phyloP scores from a whole-genome alignment of 2,329 filamentous ascomycete species.

The Fusarium secorum region DNA sequence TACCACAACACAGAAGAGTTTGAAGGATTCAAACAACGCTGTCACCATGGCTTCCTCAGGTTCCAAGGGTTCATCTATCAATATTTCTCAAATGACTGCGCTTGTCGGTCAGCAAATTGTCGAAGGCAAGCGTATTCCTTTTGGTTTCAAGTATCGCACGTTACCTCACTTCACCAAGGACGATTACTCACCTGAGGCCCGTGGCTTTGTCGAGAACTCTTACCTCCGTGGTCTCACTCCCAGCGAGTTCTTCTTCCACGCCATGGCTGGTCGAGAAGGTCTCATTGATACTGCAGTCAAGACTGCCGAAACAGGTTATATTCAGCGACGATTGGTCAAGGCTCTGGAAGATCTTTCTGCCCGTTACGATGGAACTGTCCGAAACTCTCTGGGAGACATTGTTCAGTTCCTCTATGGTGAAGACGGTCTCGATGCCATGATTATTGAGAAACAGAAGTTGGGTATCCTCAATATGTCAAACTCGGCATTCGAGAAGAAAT shows the following conservation, averaged over 20 bases:
- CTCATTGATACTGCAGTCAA: constrained; percentile 99
- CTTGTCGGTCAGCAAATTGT: constrained; percentile 98
- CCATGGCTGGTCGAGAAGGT: constrained; percentile 99
- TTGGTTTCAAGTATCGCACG: constrained; percentile 98
- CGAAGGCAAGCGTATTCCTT: constrained; percentile 98
- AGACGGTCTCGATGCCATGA: constrained; percentile 91
- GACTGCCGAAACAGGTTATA: constrained; percentile 98
- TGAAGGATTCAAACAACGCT: constrained; percentile 96
- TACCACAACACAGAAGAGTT: constrained; percentile 86
- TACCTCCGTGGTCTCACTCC: constrained; percentile 96
- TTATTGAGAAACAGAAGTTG: constrained; percentile 92
- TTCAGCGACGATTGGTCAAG: constrained; percentile 97
- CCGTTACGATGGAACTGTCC: constrained; percentile 96
- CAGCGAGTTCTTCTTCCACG: constrained; percentile 99
- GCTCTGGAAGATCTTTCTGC: constrained; percentile 97
- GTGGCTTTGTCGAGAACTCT: constrained; percentile 98
- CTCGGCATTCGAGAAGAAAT: constrained; percentile 79
- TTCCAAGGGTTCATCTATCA: constrained; percentile 98
- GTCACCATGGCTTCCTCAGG: constrained; percentile 96
- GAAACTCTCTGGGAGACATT: constrained; percentile 95
- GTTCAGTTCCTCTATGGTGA: constrained; percentile 98
- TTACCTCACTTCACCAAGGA: constrained; percentile 99
- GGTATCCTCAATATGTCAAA: constrained; percentile 85
- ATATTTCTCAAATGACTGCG: constrained; percentile 99
- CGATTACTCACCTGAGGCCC: constrained; percentile 95